Conservation (phyloP, 306 rosid species). For the Quercus cerris region DNA sequence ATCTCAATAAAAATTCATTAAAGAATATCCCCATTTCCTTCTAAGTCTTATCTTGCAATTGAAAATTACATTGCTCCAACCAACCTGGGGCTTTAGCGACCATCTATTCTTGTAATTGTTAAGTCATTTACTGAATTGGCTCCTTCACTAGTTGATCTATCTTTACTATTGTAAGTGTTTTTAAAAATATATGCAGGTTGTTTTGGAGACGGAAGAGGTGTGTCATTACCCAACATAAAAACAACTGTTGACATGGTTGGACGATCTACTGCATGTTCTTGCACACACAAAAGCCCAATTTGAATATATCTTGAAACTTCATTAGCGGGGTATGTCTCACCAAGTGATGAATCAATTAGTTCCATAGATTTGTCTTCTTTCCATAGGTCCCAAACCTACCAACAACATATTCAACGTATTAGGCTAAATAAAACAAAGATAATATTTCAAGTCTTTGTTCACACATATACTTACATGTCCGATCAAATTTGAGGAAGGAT, state of each 20-base stretch:
- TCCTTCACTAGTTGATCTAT: slow-evolving; percentile 19
- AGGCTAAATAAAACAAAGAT: neutral
- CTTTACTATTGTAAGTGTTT: slow-evolving; percentile 1
- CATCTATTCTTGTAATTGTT: slow-evolving; percentile 19
- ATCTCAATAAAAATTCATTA: too few species aligned
- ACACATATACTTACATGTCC: slow-evolving; percentile 52
- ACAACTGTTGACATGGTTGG: slow-evolving; percentile 65
- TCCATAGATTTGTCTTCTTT: slow-evolving; percentile 38
- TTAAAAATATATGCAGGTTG: slow-evolving; percentile 62
- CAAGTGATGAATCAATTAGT: slow-evolving; percentile 36
- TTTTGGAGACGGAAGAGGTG: slow-evolving; percentile 54
- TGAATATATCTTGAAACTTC: slow-evolving; percentile 57
- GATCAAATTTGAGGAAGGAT: slow-evolving; percentile 40
- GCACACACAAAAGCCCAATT: slow-evolving; percentile 64
- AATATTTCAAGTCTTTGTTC: slow-evolving; percentile 1
- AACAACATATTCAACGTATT: too few species aligned
- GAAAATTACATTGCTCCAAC: too few species aligned
- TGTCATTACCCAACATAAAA: slow-evolving; percentile 50
- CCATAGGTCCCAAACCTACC: slow-evolving; percentile 66
- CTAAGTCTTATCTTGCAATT: too few species aligned
- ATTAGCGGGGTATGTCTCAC: slow-evolving; percentile 15
- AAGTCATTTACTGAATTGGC: slow-evolving; percentile 39
- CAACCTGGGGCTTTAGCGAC: slow-evolving; percentile 6
- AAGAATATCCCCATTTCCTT: too few species aligned
- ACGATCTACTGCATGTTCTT: slow-evolving; percentile 53